Percentiles rank a stretch among this genome's conserved stretches.
phyloP scores from a whole-genome alignment of 1,139 yeast genomes.

The Nakaseomyces sp. region DNA sequence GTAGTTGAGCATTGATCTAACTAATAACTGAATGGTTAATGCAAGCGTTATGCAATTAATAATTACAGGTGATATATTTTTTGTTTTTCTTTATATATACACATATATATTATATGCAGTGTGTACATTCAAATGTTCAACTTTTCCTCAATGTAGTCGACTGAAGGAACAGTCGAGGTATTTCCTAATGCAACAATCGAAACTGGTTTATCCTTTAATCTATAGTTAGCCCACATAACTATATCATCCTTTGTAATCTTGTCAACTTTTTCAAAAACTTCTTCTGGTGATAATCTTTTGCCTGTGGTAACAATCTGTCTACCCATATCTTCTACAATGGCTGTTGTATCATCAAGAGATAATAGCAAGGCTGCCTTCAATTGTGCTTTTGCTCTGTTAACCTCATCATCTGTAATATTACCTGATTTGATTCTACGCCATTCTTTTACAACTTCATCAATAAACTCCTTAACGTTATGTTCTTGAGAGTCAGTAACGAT shows the following conservation, averaged over 20 bases:
- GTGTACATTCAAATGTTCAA: conserved; percentile 8
- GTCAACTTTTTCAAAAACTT: conserved; percentile 79
- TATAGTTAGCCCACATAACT: conserved; percentile 79
- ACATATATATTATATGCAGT: too few species aligned
- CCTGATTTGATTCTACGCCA: conserved; percentile 83
- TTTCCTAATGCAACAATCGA: conserved; percentile 90
- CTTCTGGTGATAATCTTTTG: conserved; percentile 80
- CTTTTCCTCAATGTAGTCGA: conserved; percentile 23
- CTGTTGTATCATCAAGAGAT: conserved; percentile 89
- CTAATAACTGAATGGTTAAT: too few species aligned
- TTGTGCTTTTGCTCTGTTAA: conserved; percentile 89
- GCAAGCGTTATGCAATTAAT: too few species aligned
- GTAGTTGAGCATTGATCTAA: too few species aligned
- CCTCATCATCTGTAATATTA: conserved; percentile 70
- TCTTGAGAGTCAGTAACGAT: conserved; percentile 70
- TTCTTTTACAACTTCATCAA: conserved; percentile 71
- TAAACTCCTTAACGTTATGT: conserved; percentile 54
- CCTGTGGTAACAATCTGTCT: conserved; percentile 96
- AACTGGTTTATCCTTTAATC: conserved; percentile 67
- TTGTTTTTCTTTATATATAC: not conserved
- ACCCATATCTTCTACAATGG: conserved; percentile 96
- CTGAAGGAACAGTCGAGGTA: conserved; percentile 38
- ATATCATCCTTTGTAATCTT: conserved; percentile 72
- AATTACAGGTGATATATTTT: not conserved
- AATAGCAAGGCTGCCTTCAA: conserved; percentile 83